phyloP scores from a whole-genome alignment of 2,329 filamentous ascomycete species.

The Zymoseptoria pseudotritici region DNA sequence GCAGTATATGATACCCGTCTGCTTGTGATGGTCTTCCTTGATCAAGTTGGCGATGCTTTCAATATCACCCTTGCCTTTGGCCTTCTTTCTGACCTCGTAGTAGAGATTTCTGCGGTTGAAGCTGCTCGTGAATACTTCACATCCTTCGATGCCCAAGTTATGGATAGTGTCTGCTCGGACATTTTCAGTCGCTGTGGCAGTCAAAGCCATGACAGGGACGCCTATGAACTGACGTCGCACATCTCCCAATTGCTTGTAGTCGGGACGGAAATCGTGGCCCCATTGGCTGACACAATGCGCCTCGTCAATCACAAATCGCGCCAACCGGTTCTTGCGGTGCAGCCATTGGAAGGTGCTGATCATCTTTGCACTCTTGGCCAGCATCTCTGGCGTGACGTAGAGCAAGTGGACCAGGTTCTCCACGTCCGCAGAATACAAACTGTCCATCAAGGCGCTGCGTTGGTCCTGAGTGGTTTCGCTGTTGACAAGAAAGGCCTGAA shows the following conservation, averaged over 20 bases:
- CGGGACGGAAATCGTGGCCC: conserved; percentile 95
- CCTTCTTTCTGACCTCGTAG: conserved; percentile 70
- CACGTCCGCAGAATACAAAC: conserved; percentile 55
- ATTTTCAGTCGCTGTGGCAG: conserved; percentile 87
- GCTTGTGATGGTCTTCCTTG: conserved; percentile 56
- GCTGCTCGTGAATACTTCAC: conserved; percentile 77
- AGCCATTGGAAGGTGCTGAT: conserved; percentile 58
- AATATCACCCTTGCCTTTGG: conserved; percentile 49
- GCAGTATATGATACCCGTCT: conserved; percentile 90
- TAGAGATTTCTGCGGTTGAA: conserved; percentile 95
- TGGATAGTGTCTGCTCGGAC: conserved; percentile 88
- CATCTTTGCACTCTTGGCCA: conserved; percentile 71
- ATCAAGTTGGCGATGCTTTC: conserved; percentile 59
- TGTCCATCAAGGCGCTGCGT: conserved; percentile 58
- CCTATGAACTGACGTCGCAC: conserved; percentile 64
- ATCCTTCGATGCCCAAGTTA: conserved; percentile 75
- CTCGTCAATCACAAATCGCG: conserved; percentile 92
- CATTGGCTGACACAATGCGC: conserved; percentile 99
- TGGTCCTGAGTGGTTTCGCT: conserved; percentile 60
- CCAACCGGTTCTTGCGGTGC: conserved; percentile 64
- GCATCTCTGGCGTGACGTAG: conserved; percentile 96
- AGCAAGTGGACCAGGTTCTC: conserved; percentile 77
- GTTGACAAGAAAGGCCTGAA: conserved; percentile 77
- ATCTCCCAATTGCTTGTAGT: conserved; percentile 80
- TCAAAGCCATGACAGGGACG: conserved; percentile 89